Evolutionary conservation across 2,329 filamentous ascomycete genomes (phyloP).

Genomic region (Fusarium miscanthi): DNA sequence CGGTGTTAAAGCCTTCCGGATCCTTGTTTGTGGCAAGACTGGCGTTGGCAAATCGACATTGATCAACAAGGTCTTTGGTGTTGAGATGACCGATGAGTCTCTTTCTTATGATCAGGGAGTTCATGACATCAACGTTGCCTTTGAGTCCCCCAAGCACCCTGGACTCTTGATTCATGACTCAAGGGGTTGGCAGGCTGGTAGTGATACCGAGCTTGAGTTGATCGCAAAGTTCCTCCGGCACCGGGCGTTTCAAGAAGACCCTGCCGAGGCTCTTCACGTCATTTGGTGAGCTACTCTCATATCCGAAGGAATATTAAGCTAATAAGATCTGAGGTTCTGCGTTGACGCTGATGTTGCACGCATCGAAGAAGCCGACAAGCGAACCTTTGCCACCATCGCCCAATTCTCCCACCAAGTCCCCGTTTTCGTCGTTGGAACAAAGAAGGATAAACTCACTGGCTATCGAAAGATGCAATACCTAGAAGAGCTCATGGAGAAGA

Average conservation of each 20-base stretch:
- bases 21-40: conserved; percentile 42
- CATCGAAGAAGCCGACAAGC: conserved; percentile 44
- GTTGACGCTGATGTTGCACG: conserved; percentile 42
- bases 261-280: conserved; percentile 40
- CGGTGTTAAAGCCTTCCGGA: conserved; percentile 42
- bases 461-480: conserved; percentile 35
- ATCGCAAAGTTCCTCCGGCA: conserved; percentile 44
- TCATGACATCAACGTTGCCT: conserved; percentile 43
- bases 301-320: accelerated
- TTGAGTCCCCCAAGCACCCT: conserved; percentile 41
- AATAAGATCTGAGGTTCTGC: conserved; percentile 32
- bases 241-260: conserved; percentile 42
- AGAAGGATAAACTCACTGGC: conserved; percentile 42
- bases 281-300: conserved; percentile 16
- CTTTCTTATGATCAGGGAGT: conserved; percentile 41
- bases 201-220: conserved; percentile 39
- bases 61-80: conserved; percentile 45
- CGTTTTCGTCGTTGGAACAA: conserved; percentile 43
- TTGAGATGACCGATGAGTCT: conserved; percentile 42
- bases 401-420: conserved; percentile 43
- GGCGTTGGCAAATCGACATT: conserved; percentile 43
- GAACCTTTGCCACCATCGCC: conserved; percentile 43
- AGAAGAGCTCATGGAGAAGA: conserved; percentile 44
- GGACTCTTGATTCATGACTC: conserved; percentile 43
- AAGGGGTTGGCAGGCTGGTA: conserved; percentile 43